Conservation (phyloP, 75 land plant species). For the Selaginella moellendorffii region DNA sequence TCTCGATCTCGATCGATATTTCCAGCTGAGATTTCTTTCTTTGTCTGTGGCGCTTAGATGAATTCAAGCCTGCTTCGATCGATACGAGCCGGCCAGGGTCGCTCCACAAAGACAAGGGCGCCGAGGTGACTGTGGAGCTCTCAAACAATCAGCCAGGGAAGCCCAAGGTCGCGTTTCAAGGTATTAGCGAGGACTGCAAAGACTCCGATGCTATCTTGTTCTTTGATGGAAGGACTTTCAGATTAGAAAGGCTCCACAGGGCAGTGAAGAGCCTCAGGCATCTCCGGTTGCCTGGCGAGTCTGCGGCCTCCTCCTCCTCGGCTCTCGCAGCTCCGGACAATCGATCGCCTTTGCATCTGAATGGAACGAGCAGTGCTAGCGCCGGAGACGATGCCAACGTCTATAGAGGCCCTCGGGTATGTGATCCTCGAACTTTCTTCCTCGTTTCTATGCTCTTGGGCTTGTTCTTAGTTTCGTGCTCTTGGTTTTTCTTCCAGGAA, state of each 20-base stretch:
- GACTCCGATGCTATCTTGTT: slow-evolving; percentile 81
- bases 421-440: no score
- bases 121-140: slow-evolving; percentile 76
- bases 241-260: slow-evolving; percentile 73
- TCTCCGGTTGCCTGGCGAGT: slow-evolving; percentile 55
- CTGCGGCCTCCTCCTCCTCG: slow-evolving; percentile 18
- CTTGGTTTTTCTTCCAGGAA: neutral
- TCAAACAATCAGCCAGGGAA: slow-evolving; percentile 72
- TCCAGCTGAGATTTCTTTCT: neutral
- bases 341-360: slow-evolving; percentile 12
- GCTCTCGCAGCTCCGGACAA: slow-evolving; percentile 30
- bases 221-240: slow-evolving; percentile 68
- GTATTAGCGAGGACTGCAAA: slow-evolving; percentile 81
- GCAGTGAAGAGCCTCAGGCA: slow-evolving; percentile 68
- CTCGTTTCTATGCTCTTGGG: neutral
- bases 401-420: neutral
- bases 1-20: neutral
- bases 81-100: slow-evolving; percentile 63
- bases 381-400: slow-evolving; percentile 11
- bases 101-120: slow-evolving; percentile 62
- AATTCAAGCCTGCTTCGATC: slow-evolving; percentile 94
- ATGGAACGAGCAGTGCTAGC: neutral
- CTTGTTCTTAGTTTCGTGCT: neutral
- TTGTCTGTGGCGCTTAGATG: slow-evolving; percentile 38
- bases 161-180: slow-evolving; percentile 69